Base-by-base conservation (phyloP, 2,329 filamentous ascomycete species). In the Neonectria coccinea region DNA sequence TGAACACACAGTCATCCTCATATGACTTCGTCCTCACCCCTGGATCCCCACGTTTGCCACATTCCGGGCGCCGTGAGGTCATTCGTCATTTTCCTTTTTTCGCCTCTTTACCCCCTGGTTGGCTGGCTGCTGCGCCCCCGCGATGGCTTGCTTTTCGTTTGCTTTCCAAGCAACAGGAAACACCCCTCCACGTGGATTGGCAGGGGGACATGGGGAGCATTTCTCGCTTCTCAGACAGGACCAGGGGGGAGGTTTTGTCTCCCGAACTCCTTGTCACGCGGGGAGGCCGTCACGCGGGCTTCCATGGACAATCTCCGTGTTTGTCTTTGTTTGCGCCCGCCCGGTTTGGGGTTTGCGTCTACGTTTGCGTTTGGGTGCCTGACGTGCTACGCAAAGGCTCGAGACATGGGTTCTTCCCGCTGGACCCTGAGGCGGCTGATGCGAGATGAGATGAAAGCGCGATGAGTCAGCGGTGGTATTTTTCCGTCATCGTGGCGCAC, bases 61-160 rank as follows among this genome's bases (percentile, higher is more conserved):
- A 72, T 72, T 57, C 68, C 62, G 63, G 9, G 58, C 51, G n/a
- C 41, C 41, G 68, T 65, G 58, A 72, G 70, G 62, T 63, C 70
- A 67, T 68, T 57, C 56, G 44, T 64, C 41, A 48, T 54, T 27
- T 42, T 31, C 53, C 48, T 70, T 72, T 67, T 68, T 72, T 65
- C 62, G 66, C 67, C 68, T 63, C 64, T 25, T 25, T 25, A 29
- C 29, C 29, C 70, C 64, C 68, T 66, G 25, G 25, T 5, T 25
- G 5, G 25, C 66, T 70, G 66, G 59, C 29, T n/a, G 54, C 42
- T 42, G 54, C 45, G 47, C 45, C 44, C 58, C 31, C 25, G 25
- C n/a, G 9, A 42, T 65, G 36, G 36, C 6, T 25, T 25, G 25
- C 12, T 36, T 36, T 64, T 62, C 54, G 48, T 52, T 61, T 47